phyloP scores from a whole-genome alignment of 2,329 filamentous ascomycete genomes.

The Aspergillus niger region DNA sequence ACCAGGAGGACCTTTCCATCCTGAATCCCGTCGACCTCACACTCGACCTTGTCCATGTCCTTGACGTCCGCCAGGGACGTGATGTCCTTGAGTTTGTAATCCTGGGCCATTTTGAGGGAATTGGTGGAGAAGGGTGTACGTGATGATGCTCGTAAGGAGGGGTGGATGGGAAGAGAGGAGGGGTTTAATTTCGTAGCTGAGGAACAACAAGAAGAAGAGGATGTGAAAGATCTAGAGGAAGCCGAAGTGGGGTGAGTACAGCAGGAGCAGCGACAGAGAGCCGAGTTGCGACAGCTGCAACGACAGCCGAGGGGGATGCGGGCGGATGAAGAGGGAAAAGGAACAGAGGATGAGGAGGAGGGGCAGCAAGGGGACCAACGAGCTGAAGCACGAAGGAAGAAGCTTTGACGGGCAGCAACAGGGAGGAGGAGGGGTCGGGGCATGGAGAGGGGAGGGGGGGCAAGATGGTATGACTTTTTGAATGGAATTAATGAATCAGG shows the following conservation, averaged over 20 bases:
- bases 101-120: conserved; percentile 37
- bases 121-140: background rate
- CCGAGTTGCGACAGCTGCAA: conserved; percentile 26
- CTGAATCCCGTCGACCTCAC: conserved; percentile 85
- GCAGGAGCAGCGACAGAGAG: conserved; percentile 26
- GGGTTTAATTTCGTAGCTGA: conserved; percentile 1
- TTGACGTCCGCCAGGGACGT: conserved; percentile 69
- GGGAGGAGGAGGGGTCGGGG: conserved; percentile 19
- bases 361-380: conserved; percentile 13
- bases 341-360: background rate
- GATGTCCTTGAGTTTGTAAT: conserved; percentile 69
- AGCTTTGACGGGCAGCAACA: conserved; percentile 17
- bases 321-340: background rate
- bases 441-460: conserved; percentile 12
- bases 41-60: conserved; percentile 82
- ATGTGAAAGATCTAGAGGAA: background rate
- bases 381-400: conserved; percentile 18
- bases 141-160: background rate
- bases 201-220: conserved; percentile 1
- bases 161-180: background rate
- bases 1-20: conserved; percentile 83
- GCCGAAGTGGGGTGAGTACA: conserved; percentile 24
- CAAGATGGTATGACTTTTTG: no score
- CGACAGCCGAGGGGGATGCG: conserved; percentile 16
- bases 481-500: background rate